Evolutionary conservation across 148 eudicot species (phyloP), one percentile per base, ranked within the genome.

Genomic region (Polygonum maritimum): DNA sequence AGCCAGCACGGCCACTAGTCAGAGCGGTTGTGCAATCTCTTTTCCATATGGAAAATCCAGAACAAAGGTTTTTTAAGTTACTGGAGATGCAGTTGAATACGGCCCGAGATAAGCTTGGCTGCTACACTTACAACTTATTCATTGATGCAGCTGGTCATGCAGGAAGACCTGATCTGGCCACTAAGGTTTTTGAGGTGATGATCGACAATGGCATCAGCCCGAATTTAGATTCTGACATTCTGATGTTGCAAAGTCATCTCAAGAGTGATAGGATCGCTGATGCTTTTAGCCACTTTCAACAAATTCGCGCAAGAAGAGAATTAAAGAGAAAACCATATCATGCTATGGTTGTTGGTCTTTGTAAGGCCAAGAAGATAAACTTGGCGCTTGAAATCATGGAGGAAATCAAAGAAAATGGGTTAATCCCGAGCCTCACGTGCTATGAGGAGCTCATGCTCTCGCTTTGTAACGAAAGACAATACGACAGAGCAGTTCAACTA

Each of bases 81-180:
- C 77, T 94, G 57, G 87, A 90, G 78, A 75, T 84, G 88, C 97
- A 90, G 77, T 73, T 86, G 65, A 96, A 89, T 76, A 69, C 81
- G 54, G 79, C 91, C 79, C 84, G 81, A 9, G 54, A 14, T 71
- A 81, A 84, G 38, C 77, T 82, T 3, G n/a, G 51, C 36, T 36
- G 41, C 77, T 26, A 21, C 35, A 55, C 78, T 79, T 92, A 79
- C 83, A 84, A 82, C 74, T 79, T 71, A 81, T 90, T 92, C 83
- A 90, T 94, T 39, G 89, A 81, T 79, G 97, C 92, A 69, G 98
- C 93, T 63, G 94, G 90, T 55, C 85, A 79, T 80, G 91, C 86
- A n/a, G 33, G 67, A 48, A 89, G 78, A 79, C 85, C 92, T 31
- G 94, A 94, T 36, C 80, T 92, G 78, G 96, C 92, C 5, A 84